Conservation (phyloP, 352 stramenopile genomes). For the Phytophthora tentaculata region DNA sequence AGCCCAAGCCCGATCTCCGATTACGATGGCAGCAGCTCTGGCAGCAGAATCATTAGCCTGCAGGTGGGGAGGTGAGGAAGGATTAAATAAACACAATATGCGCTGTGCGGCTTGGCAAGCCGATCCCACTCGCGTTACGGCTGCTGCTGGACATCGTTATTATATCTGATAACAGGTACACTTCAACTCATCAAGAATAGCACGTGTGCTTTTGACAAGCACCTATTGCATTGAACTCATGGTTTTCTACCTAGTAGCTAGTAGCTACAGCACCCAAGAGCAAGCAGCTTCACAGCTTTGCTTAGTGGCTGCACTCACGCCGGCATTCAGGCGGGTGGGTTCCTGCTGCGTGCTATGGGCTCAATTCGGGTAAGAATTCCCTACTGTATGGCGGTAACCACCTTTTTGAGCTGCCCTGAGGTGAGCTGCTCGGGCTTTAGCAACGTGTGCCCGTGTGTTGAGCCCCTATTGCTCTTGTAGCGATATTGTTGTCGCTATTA, state of each 20-base stretch:
- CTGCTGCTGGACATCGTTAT: no score
- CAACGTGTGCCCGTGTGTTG: neutral
- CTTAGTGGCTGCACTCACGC: neutral
- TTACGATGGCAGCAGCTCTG: neutral
- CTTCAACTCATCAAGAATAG: no score
- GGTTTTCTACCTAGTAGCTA: no score
- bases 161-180: no score
- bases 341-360: neutral
- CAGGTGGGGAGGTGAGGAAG: no score
- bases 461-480: neutral
- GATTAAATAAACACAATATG: no score
- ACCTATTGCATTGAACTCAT: no score
- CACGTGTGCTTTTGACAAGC: no score
- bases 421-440: neutral
- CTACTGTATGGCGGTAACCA: no score
- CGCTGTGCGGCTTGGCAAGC: no score
- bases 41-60: slow-evolving; percentile 7
- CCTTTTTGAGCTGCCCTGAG: neutral
- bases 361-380: neutral
- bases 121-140: no score
- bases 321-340: neutral
- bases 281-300: neutral
- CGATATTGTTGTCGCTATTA: neutral
- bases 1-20: neutral
- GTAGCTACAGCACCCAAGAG: neutral